phyloP scores from a whole-genome alignment of 2,329 filamentous ascomycete genomes.

The Aspergillus amoenus region DNA sequence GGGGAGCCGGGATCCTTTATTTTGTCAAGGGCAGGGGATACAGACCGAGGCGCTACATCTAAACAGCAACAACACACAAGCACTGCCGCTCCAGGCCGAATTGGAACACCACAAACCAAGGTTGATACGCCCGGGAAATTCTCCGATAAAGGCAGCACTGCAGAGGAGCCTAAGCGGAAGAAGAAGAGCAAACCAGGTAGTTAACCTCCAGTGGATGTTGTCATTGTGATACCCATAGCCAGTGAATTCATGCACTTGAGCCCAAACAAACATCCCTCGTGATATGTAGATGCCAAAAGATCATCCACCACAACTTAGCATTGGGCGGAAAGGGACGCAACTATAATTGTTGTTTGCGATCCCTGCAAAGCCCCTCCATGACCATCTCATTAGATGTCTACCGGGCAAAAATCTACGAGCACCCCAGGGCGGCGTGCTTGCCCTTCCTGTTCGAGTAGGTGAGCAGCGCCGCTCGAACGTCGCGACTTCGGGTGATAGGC shows the following conservation, averaged over 20 bases:
- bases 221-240: conserved; percentile 1
- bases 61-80: conserved; percentile 20
- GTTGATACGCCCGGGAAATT: conserved; percentile 33
- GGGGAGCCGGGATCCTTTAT: conserved; percentile 65
- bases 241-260: background rate
- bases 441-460: too few species aligned
- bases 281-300: background rate
- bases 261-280: background rate
- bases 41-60: conserved; percentile 20
- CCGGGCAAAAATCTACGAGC: too few species aligned
- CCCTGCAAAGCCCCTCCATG: background rate
- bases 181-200: conserved; percentile 35
- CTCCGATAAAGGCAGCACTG: conserved; percentile 30
- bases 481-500: too few species aligned
- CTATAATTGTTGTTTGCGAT: background rate
- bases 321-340: background rate
- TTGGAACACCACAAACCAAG: conserved; percentile 33
- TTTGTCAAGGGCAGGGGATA: conserved; percentile 46
- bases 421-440: too few species aligned
- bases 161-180: conserved; percentile 38
- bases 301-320: background rate
- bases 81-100: conserved; percentile 13
- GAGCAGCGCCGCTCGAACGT: too few species aligned
- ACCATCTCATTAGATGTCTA: background rate
- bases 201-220: conserved; percentile 10